Evolutionary conservation across 2,329 filamentous ascomycete genomes (phyloP).

Genomic region (Neofusicoccum parvum): DNA sequence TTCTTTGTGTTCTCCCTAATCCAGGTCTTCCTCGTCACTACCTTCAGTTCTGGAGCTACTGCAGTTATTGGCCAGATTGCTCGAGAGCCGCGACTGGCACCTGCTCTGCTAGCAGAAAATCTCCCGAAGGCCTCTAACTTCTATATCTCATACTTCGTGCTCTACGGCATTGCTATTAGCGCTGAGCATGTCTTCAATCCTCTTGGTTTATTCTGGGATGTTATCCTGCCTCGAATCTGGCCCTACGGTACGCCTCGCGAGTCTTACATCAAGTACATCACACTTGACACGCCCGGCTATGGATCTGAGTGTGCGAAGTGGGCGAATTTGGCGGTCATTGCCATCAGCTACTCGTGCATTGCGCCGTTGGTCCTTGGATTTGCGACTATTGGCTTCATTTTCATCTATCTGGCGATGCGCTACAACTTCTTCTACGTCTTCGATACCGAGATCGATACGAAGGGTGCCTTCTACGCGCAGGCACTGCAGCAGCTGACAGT

Average conservation of each 20-base stretch:
- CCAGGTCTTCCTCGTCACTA: conserved; percentile 46
- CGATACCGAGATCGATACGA: conserved; percentile 50
- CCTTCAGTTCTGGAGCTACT: conserved; percentile 40
- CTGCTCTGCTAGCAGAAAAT: conserved; percentile 34
- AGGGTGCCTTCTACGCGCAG: conserved; percentile 50
- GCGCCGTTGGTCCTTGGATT: conserved; percentile 80
- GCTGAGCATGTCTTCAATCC: conserved; percentile 82
- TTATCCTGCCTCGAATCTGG: conserved; percentile 61
- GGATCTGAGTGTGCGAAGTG: conserved; percentile 51
- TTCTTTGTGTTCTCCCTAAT: conserved; percentile 46
- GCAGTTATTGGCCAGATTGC: conserved; percentile 51
- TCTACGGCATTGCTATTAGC: conserved; percentile 62
- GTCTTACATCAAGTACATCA: conserved; percentile 47
- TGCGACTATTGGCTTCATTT: conserved; percentile 70
- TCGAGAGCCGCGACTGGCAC: conserved; percentile 34
- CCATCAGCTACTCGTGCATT: conserved; percentile 55
- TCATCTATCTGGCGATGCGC: conserved; percentile 64
- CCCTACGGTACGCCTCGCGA: conserved; percentile 43
- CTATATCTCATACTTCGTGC: conserved; percentile 45
- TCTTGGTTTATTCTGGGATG: conserved; percentile 82
- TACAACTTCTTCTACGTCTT: conserved; percentile 55
- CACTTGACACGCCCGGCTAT: conserved; percentile 47
- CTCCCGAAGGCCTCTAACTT: conserved; percentile 45
- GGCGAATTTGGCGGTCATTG: conserved; percentile 46
- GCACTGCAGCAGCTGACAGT: conserved; percentile 51